Base-by-base conservation (phyloP, 768 basidiomycete genomes). In the Pholiota conissans region DNA sequence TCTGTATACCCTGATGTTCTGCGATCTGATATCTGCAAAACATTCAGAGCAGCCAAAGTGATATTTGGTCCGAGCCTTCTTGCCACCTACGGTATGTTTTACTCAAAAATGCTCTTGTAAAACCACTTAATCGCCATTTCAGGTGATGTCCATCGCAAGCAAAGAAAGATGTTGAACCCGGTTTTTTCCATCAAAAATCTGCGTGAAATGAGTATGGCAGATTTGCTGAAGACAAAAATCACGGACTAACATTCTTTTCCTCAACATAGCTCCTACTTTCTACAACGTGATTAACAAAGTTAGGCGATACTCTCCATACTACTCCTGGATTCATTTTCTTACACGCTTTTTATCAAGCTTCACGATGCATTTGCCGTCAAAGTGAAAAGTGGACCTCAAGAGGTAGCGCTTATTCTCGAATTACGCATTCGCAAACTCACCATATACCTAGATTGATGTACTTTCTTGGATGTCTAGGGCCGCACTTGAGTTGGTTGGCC, bases 401-500 rank as follows among this genome's bases (percentile, higher is more conserved):
- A 76, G 62, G 73, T 70, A 40, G 20, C 55, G 73, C 4, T 27
- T n/a, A 3, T 29, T 35, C 20, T 10, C 14, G 5, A 34, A 27
- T 68, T 61, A 54, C 61, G 69, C n/a, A 67, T 70, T 18, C 68
- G 66, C 4, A 26, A 35, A 24, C 20, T 35, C 2, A 13, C n/a
- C 30, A 11, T 26, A 45, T 45, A 3, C 24, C 16, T 52, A 76
- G 72, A 59, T 78, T 32, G 74, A 78, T 51, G 37, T 74, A 10
- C 49, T 67, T 5, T 50, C 65, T 13, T 78, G 76, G 75, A 71
- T 72, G 63, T 62, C 75, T 20, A 72, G 80, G 6, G 69, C 74
- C 13, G 78, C 80, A 9, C 67, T 82, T n/a, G 80, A 83, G 58
- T 67, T 81, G 46, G 75, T 83, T 50, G 80, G 79, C 2, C 79